Conservation (phyloP, 2,329 filamentous ascomycete species). For the Blumeria graminis region DNA sequence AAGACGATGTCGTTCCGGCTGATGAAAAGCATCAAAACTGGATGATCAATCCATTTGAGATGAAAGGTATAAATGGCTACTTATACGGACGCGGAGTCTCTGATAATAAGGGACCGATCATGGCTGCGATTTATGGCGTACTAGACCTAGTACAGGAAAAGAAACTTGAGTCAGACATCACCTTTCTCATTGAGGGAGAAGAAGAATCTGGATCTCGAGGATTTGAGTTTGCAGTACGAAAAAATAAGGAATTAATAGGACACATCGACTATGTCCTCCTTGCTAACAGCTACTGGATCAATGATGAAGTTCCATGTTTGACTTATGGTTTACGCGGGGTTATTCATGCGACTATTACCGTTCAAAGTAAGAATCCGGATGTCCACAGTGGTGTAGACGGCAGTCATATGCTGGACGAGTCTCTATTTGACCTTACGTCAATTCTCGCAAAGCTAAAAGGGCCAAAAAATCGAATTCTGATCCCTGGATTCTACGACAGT, state of each 20-base stretch:
- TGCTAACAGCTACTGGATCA: constrained; percentile 96
- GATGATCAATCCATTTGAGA: constrained; percentile 69
- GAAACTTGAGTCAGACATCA: constrained; percentile 59
- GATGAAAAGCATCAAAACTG: constrained; percentile 65
- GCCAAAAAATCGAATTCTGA: constrained; percentile 52
- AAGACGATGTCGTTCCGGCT: constrained; percentile 72
- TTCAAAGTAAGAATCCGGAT: constrained; percentile 69
- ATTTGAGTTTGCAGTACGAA: constrained; percentile 60
- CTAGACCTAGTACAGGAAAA: constrained; percentile 75
- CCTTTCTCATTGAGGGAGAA: constrained; percentile 90
- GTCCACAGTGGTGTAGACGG: constrained; percentile 94
- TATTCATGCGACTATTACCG: constrained; percentile 72
- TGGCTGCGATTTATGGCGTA: constrained; percentile 83
- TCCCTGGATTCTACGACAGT: constrained; percentile 73
- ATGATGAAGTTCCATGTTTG: constrained; percentile 82
- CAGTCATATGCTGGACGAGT: constrained; percentile 70
- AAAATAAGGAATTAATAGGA: constrained; percentile 66
- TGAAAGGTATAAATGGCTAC: constrained; percentile 75
- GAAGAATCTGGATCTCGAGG: constrained; percentile 87
- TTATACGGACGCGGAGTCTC: constrained; percentile 89
- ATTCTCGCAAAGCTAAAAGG: constrained; percentile 66
- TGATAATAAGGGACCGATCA: constrained; percentile 90
- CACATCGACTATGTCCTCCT: constrained; percentile 82
- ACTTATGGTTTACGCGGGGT: constrained; percentile 89
- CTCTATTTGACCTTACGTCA: constrained; percentile 70